phyloP scores from a whole-genome alignment of 2,329 filamentous ascomycete species.

The Penicillium sp. region DNA sequence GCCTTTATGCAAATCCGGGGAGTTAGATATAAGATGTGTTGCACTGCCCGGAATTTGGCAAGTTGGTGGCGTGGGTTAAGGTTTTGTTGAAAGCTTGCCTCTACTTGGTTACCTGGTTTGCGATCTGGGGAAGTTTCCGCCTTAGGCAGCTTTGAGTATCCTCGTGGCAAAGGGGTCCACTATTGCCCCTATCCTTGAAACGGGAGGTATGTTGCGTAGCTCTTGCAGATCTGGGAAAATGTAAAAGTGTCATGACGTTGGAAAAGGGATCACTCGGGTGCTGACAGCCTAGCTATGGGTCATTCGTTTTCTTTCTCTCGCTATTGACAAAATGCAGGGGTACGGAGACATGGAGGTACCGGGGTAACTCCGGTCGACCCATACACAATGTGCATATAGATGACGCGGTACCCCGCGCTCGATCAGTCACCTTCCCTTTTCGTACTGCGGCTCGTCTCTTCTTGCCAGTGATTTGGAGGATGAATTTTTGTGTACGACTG shows the following conservation, averaged over 20 bases:
- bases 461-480: not conserved
- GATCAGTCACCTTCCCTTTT: not conserved
- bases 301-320: not conserved
- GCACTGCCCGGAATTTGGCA: not conserved
- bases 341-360: not conserved
- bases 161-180: not conserved
- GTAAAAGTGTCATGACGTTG: not conserved
- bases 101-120: not conserved
- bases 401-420: too few relatives aligned
- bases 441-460: not conserved
- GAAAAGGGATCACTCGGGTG: not conserved
- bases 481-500: too few relatives aligned
- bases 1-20: not conserved
- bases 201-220: not conserved
- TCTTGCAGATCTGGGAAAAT: not conserved
- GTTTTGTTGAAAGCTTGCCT: not conserved
- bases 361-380: not conserved
- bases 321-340: not conserved
- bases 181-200: not conserved
- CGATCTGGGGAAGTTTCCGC: not conserved
- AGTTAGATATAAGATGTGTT: not conserved
- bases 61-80: constrained; percentile 1
- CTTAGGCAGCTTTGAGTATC: not conserved
- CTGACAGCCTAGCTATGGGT: not conserved
- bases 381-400: not conserved